These are phyloP conservation scores for Dictyostelium intermedium DNA, from an alignment of 78 protist species.

Conservation along the genomic window DNA sequence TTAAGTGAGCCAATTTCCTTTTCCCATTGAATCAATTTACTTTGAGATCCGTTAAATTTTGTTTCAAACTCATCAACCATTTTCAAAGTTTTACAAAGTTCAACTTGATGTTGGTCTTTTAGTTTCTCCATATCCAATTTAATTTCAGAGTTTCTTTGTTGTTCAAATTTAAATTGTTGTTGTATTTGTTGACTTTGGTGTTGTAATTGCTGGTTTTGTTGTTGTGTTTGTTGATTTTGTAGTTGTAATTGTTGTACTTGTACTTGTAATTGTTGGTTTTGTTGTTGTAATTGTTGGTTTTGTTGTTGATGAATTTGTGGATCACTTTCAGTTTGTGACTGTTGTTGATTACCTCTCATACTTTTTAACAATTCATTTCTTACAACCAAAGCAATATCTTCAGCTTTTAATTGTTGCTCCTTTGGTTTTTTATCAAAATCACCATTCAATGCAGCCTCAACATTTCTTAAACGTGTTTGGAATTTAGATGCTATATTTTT, in stretches of 20 bases:
- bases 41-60: neutral
- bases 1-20: neutral
- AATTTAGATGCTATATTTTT: neutral
- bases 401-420: neutral
- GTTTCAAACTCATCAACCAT: neutral
- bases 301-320: neutral
- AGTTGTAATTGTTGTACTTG: neutral
- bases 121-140: neutral
- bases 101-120: neutral
- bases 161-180: neutral
- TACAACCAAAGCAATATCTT: neutral
- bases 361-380: neutral
- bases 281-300: neutral
- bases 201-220: neutral
- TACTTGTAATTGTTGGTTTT: neutral
- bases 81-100: neutral
- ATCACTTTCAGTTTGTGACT: neutral
- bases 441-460: neutral
- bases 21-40: neutral
- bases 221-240: neutral
- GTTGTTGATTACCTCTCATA: neutral
- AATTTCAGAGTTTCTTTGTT: neutral
- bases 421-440: conserved; percentile 21
- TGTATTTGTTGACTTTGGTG: neutral
- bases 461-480: conserved; percentile 11